These are phyloP conservation scores for Leccinum huronense DNA, from an alignment of 1,284 basidiomycete species.

Conservation along the genomic window DNA sequence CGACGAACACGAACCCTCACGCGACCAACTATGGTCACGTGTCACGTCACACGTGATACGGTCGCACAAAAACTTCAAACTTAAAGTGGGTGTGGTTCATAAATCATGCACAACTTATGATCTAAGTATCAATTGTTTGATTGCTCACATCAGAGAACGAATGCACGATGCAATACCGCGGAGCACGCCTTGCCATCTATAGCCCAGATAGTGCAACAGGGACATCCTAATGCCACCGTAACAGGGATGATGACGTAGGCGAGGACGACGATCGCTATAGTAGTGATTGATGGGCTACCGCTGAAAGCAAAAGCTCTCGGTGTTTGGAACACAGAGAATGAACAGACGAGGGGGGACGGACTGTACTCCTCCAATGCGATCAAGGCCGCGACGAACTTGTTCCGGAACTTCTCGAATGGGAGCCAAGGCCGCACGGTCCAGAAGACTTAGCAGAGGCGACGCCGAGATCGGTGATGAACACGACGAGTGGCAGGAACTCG, in stretches of 20 bases:
- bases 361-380: conserved; percentile 19
- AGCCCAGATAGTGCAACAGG: conserved; percentile 6
- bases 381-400: conserved; percentile 16
- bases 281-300: conserved; percentile 19
- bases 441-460: conserved; percentile 9
- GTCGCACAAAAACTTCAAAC: too few relatives aligned
- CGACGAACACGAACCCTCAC: too few relatives aligned
- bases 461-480: conserved; percentile 15
- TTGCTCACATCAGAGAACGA: not conserved
- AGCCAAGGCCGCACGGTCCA: conserved; percentile 24
- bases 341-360: conserved; percentile 12
- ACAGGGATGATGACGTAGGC: conserved; percentile 12
- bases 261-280: conserved; percentile 17
- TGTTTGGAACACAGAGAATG: too few relatives aligned
- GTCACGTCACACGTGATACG: too few relatives aligned
- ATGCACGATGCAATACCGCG: conserved; percentile 12
- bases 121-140: too few relatives aligned
- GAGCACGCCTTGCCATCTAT: conserved; percentile 5
- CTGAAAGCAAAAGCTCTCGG: conserved; percentile 1
- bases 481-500: conserved; percentile 9
- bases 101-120: too few relatives aligned
- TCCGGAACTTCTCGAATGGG: conserved; percentile 28
- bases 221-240: not conserved
- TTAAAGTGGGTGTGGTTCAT: too few relatives aligned
- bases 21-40: too few relatives aligned